Evolutionary conservation across 2,329 filamentous ascomycete species (phyloP).

Genomic region (Penicillium brevicompactum): DNA sequence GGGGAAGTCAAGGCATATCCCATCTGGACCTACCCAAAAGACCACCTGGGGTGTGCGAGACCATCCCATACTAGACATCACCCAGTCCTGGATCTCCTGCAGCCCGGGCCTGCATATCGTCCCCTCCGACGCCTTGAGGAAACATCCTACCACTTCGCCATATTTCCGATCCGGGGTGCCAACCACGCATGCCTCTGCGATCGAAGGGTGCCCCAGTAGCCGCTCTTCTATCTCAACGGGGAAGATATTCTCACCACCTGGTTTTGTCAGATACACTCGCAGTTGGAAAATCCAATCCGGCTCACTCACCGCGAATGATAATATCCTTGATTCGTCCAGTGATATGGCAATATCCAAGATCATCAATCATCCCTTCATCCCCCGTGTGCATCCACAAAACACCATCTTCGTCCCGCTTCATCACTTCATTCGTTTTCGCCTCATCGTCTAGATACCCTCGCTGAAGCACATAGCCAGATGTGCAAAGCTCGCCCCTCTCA

Average conservation of each 20-base stretch:
- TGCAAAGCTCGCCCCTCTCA: conserved; percentile 68
- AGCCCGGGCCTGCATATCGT: conserved; percentile 42
- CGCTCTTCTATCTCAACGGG: conserved; percentile 72
- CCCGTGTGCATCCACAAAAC: conserved; percentile 65
- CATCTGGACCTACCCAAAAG: conserved; percentile 69
- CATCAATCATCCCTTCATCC: conserved; percentile 53
- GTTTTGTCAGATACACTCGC: neutral
- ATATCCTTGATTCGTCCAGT: conserved; percentile 76
- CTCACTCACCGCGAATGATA: conserved; percentile 63
- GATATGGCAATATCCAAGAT: conserved; percentile 67
- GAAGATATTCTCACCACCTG: conserved; percentile 68
- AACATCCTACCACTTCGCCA: conserved; percentile 57
- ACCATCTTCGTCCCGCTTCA: conserved; percentile 61
- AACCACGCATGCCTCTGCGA: conserved; percentile 65
- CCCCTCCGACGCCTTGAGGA: conserved; percentile 41
- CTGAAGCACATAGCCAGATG: conserved; percentile 69
- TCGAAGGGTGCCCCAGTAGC: conserved; percentile 60
- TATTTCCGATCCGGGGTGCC: conserved; percentile 59
- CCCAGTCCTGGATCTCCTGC: conserved; percentile 57
- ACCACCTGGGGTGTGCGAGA: conserved; percentile 69
- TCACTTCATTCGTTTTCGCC: conserved; percentile 62
- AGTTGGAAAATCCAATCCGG: neutral
- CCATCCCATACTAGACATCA: conserved; percentile 52
- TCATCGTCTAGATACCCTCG: conserved; percentile 46
- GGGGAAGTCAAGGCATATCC: conserved; percentile 55